These are phyloP conservation scores for Rhodotorula taiwanensis DNA, from an alignment of 768 basidiomycete species.

Conservation along the genomic window DNA sequence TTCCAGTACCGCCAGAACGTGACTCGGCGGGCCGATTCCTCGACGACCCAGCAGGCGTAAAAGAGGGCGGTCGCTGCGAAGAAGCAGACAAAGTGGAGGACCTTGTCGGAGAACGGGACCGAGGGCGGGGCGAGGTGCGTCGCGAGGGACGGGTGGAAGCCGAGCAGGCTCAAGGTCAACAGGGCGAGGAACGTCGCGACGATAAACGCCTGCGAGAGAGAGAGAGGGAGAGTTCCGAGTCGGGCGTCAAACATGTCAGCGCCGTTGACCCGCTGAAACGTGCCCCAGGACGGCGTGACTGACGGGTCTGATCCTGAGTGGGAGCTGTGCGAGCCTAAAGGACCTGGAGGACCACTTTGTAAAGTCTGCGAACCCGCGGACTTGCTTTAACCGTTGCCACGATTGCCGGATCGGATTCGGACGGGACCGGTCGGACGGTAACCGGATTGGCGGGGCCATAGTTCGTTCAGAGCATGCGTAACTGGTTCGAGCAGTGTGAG, in stretches of 20 bases:
- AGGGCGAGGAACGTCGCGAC: constrained; percentile 20
- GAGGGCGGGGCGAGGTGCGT: constrained; percentile 9
- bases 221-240: not conserved
- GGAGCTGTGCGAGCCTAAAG: constrained; percentile 1
- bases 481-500: too few relatives aligned
- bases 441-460: constrained; percentile 11
- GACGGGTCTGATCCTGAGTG: constrained; percentile 13
- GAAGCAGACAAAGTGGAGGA: constrained; percentile 37
- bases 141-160: constrained; percentile 38
- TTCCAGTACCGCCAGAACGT: constrained; percentile 30
- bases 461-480: not conserved
- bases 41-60: constrained; percentile 31
- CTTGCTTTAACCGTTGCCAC: not conserved
- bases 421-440: not conserved
- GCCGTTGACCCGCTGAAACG: not conserved
- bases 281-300: not conserved
- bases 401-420: not conserved
- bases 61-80: constrained; percentile 13
- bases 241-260: too few relatives aligned
- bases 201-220: constrained; percentile 19
- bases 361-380: not conserved
- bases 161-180: constrained; percentile 30
- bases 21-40: constrained; percentile 14
- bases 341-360: not conserved
- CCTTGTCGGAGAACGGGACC: constrained; percentile 33